These are phyloP conservation scores for Oligophagozyma castellii DNA, from an alignment of 1,139 yeast species.

Conservation along the genomic window DNA sequence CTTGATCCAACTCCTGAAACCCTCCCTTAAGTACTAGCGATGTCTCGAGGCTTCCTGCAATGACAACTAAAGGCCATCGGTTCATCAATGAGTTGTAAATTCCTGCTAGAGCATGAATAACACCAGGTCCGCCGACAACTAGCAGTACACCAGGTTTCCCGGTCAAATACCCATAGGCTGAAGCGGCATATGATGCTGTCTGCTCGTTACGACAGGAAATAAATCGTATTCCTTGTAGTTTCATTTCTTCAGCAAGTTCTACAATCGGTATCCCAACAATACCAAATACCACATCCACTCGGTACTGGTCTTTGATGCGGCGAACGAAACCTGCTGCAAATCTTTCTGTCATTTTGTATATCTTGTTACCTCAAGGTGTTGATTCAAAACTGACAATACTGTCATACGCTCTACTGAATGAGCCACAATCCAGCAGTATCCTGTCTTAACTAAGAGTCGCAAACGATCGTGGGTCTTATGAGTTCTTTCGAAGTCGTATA, in stretches of 20 bases:
- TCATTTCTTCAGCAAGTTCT: conserved; percentile 44
- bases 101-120: conserved; percentile 51
- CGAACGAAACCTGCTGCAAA: no score
- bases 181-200: conserved; percentile 58
- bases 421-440: no score
- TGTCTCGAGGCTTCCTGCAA: conserved; percentile 39
- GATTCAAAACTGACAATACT: no score
- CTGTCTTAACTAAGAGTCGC: no score
- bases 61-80: conserved; percentile 44
- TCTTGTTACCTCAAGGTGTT: no score
- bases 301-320: conserved; percentile 30
- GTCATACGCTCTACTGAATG: no score
- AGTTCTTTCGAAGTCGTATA: no score
- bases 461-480: no score
- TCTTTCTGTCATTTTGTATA: no score
- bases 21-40: conserved; percentile 41
- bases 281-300: conserved; percentile 45
- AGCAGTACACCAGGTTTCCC: conserved; percentile 48
- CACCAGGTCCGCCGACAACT: conserved; percentile 63
- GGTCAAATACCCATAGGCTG: conserved; percentile 49
- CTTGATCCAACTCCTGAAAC: conserved; percentile 54
- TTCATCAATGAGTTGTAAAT: conserved; percentile 44
- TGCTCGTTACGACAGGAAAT: conserved; percentile 52
- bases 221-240: conserved; percentile 37
- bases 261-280: conserved; percentile 61